Evolutionary conservation across 78 protist genomes (phyloP).

Genomic region (Cavenderia fasciculata): DNA sequence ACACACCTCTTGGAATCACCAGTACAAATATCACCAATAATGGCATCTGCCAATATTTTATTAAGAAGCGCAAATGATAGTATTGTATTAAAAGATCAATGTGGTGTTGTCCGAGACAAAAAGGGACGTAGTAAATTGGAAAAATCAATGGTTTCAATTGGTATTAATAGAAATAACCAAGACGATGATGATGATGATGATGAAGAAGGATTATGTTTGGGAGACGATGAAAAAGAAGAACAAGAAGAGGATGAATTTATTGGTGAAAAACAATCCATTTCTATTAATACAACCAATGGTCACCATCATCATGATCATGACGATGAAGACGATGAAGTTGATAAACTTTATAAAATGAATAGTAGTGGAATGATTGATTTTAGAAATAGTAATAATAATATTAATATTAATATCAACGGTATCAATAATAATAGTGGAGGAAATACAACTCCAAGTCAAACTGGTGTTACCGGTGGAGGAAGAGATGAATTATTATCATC

Average conservation of each 20-base stretch:
- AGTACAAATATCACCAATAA: too few species aligned
- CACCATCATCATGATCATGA: not conserved
- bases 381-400: not conserved
- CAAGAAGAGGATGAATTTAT: not conserved
- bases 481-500: too few species aligned
- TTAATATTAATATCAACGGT: not conserved
- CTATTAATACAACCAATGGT: not conserved
- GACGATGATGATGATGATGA: not conserved
- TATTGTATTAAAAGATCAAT: too few species aligned
- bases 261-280: too few species aligned
- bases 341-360: slow-evolving; percentile 13
- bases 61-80: slow-evolving; percentile 9
- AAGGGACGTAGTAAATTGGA: too few species aligned
- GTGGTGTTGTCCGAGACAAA: too few species aligned
- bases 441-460: not conserved
- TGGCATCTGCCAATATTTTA: not conserved
- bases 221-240: not conserved
- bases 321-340: slow-evolving; percentile 19
- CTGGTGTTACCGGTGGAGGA: not conserved
- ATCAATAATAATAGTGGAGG: not conserved
- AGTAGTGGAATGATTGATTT: not conserved
- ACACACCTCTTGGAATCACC: too few species aligned
- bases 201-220: too few species aligned
- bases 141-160: too few species aligned
- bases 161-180: not conserved